Conservation (phyloP, 148 eudicot species). For the Hydrangea macrophylla region DNA sequence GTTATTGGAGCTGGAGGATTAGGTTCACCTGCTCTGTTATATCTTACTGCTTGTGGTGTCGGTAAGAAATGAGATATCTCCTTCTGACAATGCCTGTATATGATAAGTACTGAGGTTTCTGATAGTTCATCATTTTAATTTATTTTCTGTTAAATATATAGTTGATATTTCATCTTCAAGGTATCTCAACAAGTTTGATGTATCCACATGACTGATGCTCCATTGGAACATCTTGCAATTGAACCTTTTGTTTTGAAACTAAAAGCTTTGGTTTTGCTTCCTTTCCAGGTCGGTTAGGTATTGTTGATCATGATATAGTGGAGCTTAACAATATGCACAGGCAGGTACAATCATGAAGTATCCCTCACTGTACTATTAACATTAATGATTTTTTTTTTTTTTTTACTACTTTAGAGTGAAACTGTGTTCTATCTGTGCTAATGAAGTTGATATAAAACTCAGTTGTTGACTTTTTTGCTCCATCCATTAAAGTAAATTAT, state of each 20-base stretch:
- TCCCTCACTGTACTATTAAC: not conserved
- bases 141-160: not conserved
- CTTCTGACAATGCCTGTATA: not conserved
- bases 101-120: slow-evolving; percentile 2
- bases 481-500: not conserved
- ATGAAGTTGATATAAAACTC: no score
- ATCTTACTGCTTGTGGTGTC: slow-evolving; percentile 94
- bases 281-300: slow-evolving; percentile 73
- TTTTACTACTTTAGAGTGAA: no score
- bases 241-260: not conserved
- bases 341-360: slow-evolving; percentile 54
- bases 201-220: not conserved
- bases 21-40: slow-evolving; percentile 92
- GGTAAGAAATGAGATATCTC: slow-evolving; percentile 57
- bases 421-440: no score
- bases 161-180: not conserved
- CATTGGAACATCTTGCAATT: not conserved
- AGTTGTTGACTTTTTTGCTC: no score
- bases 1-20: slow-evolving; percentile 98
- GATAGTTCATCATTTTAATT: not conserved
- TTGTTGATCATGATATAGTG: slow-evolving; percentile 97
- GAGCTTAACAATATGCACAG: slow-evolving; percentile 98
- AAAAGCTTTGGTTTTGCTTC: not conserved
- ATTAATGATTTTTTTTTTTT: no score
- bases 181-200: not conserved